Evolutionary conservation across 805 yeast species (phyloP).

Genomic region (Schwanniomyces pseudopolymorphus): DNA sequence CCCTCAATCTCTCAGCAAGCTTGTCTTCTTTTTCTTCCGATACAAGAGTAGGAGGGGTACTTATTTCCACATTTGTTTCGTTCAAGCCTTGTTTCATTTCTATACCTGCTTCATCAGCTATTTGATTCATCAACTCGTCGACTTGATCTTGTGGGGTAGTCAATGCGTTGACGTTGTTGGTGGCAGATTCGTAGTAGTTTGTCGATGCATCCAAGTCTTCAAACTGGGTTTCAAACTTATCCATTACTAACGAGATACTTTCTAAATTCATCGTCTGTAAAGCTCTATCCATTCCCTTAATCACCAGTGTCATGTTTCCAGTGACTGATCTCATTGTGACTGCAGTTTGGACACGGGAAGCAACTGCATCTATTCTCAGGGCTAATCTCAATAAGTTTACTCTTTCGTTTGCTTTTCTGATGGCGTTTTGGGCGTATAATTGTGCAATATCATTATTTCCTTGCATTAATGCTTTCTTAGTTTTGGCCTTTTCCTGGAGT

Average conservation of each 20-base stretch:
- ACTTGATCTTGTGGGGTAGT: constrained; percentile 95
- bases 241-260: constrained; percentile 91
- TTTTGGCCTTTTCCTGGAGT: constrained; percentile 78
- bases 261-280: constrained; percentile 94
- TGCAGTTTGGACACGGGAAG: constrained; percentile 94
- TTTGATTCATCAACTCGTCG: constrained; percentile 82
- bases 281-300: constrained; percentile 95
- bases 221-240: constrained; percentile 92
- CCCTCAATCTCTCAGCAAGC: constrained; percentile 84
- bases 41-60: constrained; percentile 38
- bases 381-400: constrained; percentile 78
- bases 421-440: constrained; percentile 93
- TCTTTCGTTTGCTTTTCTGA: constrained; percentile 85
- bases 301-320: constrained; percentile 89
- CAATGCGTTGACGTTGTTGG: constrained; percentile 83
- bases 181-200: constrained; percentile 87
- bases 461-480: constrained; percentile 81
- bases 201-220: constrained; percentile 95
- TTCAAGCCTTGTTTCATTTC: constrained; percentile 84
- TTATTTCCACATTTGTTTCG: constrained; percentile 54
- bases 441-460: constrained; percentile 92
- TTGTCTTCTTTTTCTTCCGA: constrained; percentile 80
- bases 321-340: constrained; percentile 96
- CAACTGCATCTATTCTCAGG: constrained; percentile 92
- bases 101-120: constrained; percentile 96